Percentiles rank a stretch among this genome's conserved stretches.
Evolutionary conservation across 2,329 filamentous ascomycete species (phyloP).

Genomic region (Ceratocystis variospora): DNA sequence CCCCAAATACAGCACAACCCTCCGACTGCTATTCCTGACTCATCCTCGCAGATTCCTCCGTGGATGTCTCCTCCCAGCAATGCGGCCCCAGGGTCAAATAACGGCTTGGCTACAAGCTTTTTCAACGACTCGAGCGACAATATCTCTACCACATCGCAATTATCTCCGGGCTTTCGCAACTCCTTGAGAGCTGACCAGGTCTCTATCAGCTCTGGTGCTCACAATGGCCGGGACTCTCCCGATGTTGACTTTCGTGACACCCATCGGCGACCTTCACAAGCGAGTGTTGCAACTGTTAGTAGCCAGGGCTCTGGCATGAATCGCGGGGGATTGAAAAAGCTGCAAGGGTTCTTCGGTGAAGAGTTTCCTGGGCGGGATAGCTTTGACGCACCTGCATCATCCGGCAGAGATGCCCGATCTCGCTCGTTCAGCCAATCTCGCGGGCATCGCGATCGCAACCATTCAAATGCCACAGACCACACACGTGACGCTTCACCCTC

Average conservation of each 20-base stretch:
- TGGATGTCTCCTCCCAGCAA: slow-evolving; percentile 37
- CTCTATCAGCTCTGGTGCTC: slow-evolving; percentile 23
- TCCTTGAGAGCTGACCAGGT: slow-evolving; percentile 16
- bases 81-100: slow-evolving; percentile 20
- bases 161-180: slow-evolving; percentile 54
- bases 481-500: slow-evolving; percentile 62
- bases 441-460: slow-evolving; percentile 58
- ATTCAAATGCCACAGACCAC: slow-evolving; percentile 62
- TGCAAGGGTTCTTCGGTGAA: slow-evolving; percentile 87
- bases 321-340: slow-evolving; percentile 58
- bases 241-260: slow-evolving; percentile 43
- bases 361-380: slow-evolving; percentile 64
- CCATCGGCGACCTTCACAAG: slow-evolving; percentile 68
- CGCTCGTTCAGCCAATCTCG: slow-evolving; percentile 48
- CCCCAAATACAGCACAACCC: slow-evolving; percentile 47
- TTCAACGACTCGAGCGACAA: slow-evolving; percentile 66
- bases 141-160: slow-evolving; percentile 45
- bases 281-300: slow-evolving; percentile 73
- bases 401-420: slow-evolving; percentile 46
- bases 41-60: slow-evolving; percentile 41
- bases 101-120: slow-evolving; percentile 44
- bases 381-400: slow-evolving; percentile 54
- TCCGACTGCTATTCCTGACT: slow-evolving; percentile 41
- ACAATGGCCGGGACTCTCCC: slow-evolving; percentile 40
- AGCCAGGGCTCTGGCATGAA: slow-evolving; percentile 69